A percentile compares a stretch with the other conserved stretches of the same genome.
Evolutionary conservation across 768 basidiomycete genomes (phyloP).

Genomic region (Lepiota brunneoincarnata): DNA sequence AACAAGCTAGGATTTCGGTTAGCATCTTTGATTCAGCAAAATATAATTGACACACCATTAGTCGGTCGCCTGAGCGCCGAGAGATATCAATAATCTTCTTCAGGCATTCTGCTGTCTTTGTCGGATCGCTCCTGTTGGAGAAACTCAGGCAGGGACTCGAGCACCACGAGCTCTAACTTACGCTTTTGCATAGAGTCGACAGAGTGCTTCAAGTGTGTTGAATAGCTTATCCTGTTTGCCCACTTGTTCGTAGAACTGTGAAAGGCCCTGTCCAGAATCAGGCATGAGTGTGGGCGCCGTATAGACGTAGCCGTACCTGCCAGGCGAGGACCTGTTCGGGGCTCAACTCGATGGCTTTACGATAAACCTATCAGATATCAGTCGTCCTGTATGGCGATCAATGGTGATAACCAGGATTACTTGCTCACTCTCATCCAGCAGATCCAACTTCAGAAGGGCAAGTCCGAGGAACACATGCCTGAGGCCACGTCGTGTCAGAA

Average conservation of each 20-base stretch:
- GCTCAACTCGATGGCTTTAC: conserved; percentile 68
- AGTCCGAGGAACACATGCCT: conserved; percentile 88
- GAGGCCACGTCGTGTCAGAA: conserved; percentile 3
- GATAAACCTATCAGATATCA: conserved; percentile 57
- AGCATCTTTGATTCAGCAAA: conserved; percentile 1
- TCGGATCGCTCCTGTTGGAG: conserved; percentile 59
- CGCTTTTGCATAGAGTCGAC: conserved; percentile 57
- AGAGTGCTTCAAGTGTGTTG: conserved; percentile 52
- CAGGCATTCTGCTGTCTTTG: conserved; percentile 77
- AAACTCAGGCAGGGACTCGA: neutral
- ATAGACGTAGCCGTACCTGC: conserved; percentile 57
- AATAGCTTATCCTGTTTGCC: conserved; percentile 57
- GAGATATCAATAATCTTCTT: conserved; percentile 69
- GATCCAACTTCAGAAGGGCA: conserved; percentile 72
- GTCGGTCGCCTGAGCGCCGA: conserved; percentile 37
- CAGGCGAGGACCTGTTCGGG: conserved; percentile 75
- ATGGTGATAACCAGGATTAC: conserved; percentile 42
- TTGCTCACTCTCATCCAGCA: conserved; percentile 77
- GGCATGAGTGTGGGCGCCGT: conserved; percentile 6
- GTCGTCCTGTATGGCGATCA: conserved; percentile 13
- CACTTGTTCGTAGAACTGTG: conserved; percentile 66
- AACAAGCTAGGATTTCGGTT: conserved; percentile 47
- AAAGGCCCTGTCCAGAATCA: conserved; percentile 55
- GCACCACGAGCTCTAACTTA: conserved; percentile 29
- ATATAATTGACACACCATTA: conserved; percentile 43